phyloP scores from a whole-genome alignment of 2,329 filamentous ascomycete species.

The Orbilia brochopaga region DNA sequence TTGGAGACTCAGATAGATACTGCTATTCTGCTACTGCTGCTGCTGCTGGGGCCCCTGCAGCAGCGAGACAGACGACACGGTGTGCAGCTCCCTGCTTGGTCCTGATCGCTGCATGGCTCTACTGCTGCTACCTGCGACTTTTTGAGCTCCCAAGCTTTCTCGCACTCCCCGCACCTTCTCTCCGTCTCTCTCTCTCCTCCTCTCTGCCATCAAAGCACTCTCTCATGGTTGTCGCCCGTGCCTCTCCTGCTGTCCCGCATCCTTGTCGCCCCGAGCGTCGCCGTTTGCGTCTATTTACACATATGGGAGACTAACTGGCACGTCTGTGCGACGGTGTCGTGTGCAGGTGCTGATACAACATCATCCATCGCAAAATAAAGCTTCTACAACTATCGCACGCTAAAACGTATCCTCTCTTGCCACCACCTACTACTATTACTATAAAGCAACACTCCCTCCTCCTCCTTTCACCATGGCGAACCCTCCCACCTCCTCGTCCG shows the following conservation, averaged over 20 bases:
- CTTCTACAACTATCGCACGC: neutral
- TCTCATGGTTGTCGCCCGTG: slow-evolving; percentile 4
- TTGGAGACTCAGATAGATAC: too few relatives aligned
- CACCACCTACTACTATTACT: slow-evolving; percentile 1
- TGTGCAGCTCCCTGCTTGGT: neutral
- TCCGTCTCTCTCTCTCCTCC: too few relatives aligned
- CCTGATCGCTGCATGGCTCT: neutral
- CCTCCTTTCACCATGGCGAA: slow-evolving; percentile 38
- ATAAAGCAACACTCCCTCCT: neutral
- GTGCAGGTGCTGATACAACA: slow-evolving; percentile 41
- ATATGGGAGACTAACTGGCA: slow-evolving; percentile 6
- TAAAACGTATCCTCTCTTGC: slow-evolving; percentile 13
- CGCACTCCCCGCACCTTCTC: too few relatives aligned
- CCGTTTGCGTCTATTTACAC: neutral
- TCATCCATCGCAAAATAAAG: neutral
- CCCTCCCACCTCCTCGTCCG: slow-evolving; percentile 33
- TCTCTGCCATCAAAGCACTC: neutral
- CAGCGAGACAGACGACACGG: neutral
- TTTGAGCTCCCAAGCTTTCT: neutral
- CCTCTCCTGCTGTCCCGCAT: neutral
- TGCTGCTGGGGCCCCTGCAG: neutral
- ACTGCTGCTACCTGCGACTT: neutral
- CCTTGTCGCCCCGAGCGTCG: neutral
- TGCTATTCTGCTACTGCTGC: neutral
- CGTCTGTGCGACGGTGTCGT: slow-evolving; percentile 11